Evolutionary conservation across 75 land plant genomes (phyloP).

Genomic region (Pinus albicaulis): DNA sequence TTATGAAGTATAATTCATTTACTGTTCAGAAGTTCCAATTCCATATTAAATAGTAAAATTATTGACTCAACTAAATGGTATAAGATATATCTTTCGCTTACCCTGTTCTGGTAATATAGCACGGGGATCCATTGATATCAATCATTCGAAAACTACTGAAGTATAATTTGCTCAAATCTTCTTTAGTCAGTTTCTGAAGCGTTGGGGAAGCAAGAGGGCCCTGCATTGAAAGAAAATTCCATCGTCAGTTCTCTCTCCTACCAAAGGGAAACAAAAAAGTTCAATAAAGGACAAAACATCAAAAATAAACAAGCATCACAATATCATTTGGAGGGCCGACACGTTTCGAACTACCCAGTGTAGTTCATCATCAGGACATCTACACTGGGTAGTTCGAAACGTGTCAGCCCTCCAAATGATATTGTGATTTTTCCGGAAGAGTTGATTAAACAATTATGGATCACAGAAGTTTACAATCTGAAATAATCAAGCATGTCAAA

Average conservation of each 20-base stretch:
- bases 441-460: too few relatives aligned
- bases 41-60: background rate
- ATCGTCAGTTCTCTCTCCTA: background rate
- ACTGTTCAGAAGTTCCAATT: background rate
- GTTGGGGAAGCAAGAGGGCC: slow-evolving; percentile 87
- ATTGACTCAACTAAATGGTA: background rate
- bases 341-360: too few relatives aligned
- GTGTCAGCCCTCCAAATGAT: too few relatives aligned
- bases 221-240: slow-evolving; percentile 23
- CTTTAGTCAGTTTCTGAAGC: slow-evolving; percentile 80
- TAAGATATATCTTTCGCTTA: slow-evolving; percentile 25
- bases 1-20: background rate
- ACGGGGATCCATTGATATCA: slow-evolving; percentile 76
- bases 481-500: background rate
- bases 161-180: slow-evolving; percentile 86
- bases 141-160: slow-evolving; percentile 76
- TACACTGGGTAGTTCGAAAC: too few relatives aligned
- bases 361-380: too few relatives aligned
- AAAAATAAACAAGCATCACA: background rate
- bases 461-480: too few relatives aligned
- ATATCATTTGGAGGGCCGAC: too few relatives aligned
- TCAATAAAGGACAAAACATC: background rate
- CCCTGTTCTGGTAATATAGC: slow-evolving; percentile 98
- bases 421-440: too few relatives aligned
- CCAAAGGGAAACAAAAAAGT: background rate